These are phyloP conservation scores for Heliosperma pusillum DNA, from an alignment of 148 eudicot species.

Conservation along the genomic window DNA sequence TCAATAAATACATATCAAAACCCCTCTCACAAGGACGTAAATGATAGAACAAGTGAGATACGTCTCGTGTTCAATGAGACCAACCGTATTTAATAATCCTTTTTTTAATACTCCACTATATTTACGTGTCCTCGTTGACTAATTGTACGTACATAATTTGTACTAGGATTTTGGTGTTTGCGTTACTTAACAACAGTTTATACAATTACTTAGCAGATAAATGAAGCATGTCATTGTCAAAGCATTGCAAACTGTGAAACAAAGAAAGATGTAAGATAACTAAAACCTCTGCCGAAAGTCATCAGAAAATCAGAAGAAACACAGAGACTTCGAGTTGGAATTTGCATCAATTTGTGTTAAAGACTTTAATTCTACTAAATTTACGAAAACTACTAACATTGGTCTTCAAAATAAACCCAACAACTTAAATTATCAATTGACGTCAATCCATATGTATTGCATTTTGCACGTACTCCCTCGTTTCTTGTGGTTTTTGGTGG, in stretches of 20 bases:
- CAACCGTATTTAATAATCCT: too few relatives aligned
- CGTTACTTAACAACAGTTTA: background rate
- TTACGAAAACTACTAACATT: background rate
- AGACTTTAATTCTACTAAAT: background rate
- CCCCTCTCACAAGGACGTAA: too few relatives aligned
- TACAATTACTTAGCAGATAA: background rate
- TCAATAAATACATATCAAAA: too few relatives aligned
- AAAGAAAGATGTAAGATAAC: background rate
- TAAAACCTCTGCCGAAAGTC: constrained; percentile 7
- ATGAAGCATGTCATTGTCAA: background rate
- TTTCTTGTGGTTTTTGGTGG: constrained; percentile 9
- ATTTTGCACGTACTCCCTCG: constrained; percentile 32
- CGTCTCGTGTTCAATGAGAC: too few relatives aligned
- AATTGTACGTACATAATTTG: too few relatives aligned
- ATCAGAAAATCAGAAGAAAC: constrained; percentile 10
- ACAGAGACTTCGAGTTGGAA: background rate
- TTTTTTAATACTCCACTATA: too few relatives aligned
- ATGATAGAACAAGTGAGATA: too few relatives aligned
- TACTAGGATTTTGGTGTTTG: background rate
- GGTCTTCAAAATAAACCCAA: background rate
- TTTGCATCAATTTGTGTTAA: constrained; percentile 1
- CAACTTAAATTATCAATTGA: background rate
- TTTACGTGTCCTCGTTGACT: too few relatives aligned
- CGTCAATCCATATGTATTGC: constrained; percentile 27
- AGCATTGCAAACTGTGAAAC: background rate